phyloP scores from a whole-genome alignment of 805 yeast species.

The Metschnikowia cerradonensis region DNA sequence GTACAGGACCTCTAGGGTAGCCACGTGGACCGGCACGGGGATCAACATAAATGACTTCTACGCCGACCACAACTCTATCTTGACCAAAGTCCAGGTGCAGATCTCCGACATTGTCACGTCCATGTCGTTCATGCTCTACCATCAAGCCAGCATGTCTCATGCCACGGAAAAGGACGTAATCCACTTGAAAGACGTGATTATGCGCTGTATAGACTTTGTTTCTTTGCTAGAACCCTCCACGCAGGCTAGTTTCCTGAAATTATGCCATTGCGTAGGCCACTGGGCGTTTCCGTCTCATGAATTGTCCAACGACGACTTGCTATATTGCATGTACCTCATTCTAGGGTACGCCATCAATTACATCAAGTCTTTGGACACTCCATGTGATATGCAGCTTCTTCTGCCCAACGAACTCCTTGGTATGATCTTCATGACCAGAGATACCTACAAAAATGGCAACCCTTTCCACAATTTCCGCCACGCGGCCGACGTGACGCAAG shows the following conservation, averaged over 20 bases:
- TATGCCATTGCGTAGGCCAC: conserved; percentile 44
- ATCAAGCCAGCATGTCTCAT: conserved; percentile 24
- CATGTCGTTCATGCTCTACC: conserved; percentile 31
- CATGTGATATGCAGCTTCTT: conserved; percentile 14
- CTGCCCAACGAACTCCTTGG: conserved; percentile 46
- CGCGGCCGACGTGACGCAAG: conserved; percentile 93
- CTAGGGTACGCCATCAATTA: conserved; percentile 42
- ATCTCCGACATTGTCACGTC: conserved; percentile 29
- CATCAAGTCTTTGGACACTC: conserved; percentile 10
- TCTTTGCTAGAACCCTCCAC: conserved; percentile 24
- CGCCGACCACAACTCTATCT: not conserved
- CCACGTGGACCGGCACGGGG: conserved; percentile 41
- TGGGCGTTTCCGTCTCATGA: conserved; percentile 75
- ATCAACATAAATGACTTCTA: conserved; percentile 20
- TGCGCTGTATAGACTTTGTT: conserved; percentile 29
- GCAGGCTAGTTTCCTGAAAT: conserved; percentile 22
- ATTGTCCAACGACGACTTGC: conserved; percentile 59
- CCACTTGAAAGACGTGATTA: conserved; percentile 23
- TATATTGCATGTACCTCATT: conserved; percentile 56
- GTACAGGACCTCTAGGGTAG: conserved; percentile 35
- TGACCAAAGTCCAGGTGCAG: conserved; percentile 8
- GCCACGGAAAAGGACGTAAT: conserved; percentile 21
- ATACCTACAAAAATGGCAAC: conserved; percentile 77
- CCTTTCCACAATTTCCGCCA: conserved; percentile 95
- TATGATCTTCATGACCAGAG: conserved; percentile 64